Conservation (phyloP, 2,329 filamentous ascomycete genomes). For the Ophiosphaerella narmari region DNA sequence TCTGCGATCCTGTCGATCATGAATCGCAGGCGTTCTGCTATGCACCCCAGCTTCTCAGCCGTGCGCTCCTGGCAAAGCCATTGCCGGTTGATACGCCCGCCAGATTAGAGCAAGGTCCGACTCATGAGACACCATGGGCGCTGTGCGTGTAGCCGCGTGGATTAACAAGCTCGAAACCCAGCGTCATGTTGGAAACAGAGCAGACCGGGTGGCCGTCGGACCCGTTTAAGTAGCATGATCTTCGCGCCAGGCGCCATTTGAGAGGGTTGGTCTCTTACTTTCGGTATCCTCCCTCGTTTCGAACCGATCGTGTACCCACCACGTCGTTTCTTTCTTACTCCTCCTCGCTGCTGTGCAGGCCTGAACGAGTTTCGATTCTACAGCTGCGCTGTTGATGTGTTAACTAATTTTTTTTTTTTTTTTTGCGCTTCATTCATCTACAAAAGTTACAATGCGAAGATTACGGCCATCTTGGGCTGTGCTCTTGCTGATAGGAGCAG, state of each 20-base stretch:
- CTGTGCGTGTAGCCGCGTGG: constrained; percentile 35
- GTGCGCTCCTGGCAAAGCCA: constrained; percentile 30
- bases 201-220: constrained; percentile 23
- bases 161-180: constrained; percentile 27
- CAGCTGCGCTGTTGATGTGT: constrained; percentile 44
- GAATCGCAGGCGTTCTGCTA: constrained; percentile 15
- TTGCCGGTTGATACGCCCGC: constrained; percentile 22
- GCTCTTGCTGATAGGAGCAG: constrained; percentile 36
- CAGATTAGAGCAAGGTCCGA: constrained; percentile 15
- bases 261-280: constrained; percentile 38
- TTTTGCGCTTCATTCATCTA: constrained; percentile 1
- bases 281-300: constrained; percentile 35
- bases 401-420: constrained; percentile 31
- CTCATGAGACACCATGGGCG: constrained; percentile 28
- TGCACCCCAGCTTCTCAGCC: constrained; percentile 24
- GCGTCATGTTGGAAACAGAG: constrained; percentile 37
- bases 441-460: constrained; percentile 33
- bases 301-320: constrained; percentile 20
- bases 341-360: constrained; percentile 45
- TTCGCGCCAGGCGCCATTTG: constrained; percentile 34
- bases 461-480: constrained; percentile 29
- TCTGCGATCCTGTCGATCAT: constrained; percentile 25
- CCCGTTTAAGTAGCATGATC: constrained; percentile 30
- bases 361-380: constrained; percentile 32
- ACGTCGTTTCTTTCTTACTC: constrained; percentile 22